Evolutionary conservation across 345 rosid species (phyloP).

Genomic region (Cardiospermum halicacabum): DNA sequence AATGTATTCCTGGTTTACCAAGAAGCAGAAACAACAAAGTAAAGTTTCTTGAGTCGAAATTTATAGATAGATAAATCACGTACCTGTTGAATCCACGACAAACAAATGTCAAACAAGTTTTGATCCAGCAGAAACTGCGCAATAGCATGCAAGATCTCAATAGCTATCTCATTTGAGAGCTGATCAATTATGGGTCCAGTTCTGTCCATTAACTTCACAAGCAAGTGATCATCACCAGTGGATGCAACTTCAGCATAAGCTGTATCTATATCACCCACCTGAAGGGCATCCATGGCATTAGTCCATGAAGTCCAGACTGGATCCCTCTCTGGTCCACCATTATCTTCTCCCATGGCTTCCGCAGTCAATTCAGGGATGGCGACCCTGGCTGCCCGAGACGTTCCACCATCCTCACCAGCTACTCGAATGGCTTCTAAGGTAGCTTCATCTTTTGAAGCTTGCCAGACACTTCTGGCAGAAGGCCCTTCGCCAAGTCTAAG

Average conservation of each 20-base stretch:
- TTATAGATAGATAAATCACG: background rate
- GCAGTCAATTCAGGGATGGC: constrained; percentile 74
- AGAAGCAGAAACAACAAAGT: background rate
- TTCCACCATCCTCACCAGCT: constrained; percentile 87
- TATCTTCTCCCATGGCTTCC: constrained; percentile 79
- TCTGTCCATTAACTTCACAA: constrained; percentile 92
- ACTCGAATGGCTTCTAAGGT: constrained; percentile 97
- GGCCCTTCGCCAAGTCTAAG: constrained; percentile 95
- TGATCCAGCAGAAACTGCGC: constrained; percentile 78
- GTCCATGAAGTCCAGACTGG: constrained; percentile 89
- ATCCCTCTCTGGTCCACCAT: constrained; percentile 64
- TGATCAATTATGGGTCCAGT: constrained; percentile 89
- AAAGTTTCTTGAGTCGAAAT: constrained; percentile 4
- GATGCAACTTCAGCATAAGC: constrained; percentile 83
- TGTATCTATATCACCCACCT: constrained; percentile 80
- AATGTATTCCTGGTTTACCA: too few relatives aligned
- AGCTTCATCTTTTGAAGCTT: constrained; percentile 99
- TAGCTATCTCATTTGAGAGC: constrained; percentile 73
- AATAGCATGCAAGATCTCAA: constrained; percentile 66
- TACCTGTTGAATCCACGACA: constrained; percentile 99
- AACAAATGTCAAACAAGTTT: constrained; percentile 71
- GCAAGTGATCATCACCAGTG: constrained; percentile 76
- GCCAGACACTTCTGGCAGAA: constrained; percentile 99
- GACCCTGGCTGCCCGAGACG: constrained; percentile 51
- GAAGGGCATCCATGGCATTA: constrained; percentile 90